phyloP scores from a whole-genome alignment of 345 rosid species.

The Brassica carinata region DNA sequence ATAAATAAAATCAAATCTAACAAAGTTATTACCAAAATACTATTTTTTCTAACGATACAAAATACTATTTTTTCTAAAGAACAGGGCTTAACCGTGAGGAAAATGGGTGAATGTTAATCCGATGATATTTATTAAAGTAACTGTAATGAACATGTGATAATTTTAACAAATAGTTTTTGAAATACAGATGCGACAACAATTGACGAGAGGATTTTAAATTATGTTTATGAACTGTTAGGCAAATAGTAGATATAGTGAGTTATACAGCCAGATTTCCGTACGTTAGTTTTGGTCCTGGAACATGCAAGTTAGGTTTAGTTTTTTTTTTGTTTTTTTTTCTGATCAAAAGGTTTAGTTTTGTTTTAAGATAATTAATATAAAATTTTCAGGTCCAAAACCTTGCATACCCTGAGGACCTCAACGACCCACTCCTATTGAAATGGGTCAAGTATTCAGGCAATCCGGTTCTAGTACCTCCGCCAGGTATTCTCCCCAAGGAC shows the following conservation, averaged over 20 bases:
- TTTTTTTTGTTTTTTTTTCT: no score
- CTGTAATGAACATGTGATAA: neutral
- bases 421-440: slow-evolving; percentile 82
- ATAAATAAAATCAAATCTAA: neutral
- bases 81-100: neutral
- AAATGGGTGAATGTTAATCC: neutral
- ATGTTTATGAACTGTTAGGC: neutral
- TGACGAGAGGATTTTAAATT: neutral
- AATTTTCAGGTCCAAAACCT: slow-evolving; percentile 57
- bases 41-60: neutral
- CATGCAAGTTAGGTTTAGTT: slow-evolving; percentile 29
- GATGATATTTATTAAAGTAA: neutral
- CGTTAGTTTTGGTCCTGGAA: slow-evolving; percentile 20
- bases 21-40: neutral
- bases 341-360: no score
- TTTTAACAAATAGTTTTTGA: neutral
- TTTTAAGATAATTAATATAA: neutral
- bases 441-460: slow-evolving; percentile 77
- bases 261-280: slow-evolving; percentile 24
- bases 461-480: slow-evolving; percentile 77
- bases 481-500: slow-evolving; percentile 53
- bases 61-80: neutral
- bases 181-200: neutral
- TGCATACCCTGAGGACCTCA: slow-evolving; percentile 75
- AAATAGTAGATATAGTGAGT: neutral